phyloP scores from a whole-genome alignment of 352 stramenopile species.

The Globisporangium heterothallicum region DNA sequence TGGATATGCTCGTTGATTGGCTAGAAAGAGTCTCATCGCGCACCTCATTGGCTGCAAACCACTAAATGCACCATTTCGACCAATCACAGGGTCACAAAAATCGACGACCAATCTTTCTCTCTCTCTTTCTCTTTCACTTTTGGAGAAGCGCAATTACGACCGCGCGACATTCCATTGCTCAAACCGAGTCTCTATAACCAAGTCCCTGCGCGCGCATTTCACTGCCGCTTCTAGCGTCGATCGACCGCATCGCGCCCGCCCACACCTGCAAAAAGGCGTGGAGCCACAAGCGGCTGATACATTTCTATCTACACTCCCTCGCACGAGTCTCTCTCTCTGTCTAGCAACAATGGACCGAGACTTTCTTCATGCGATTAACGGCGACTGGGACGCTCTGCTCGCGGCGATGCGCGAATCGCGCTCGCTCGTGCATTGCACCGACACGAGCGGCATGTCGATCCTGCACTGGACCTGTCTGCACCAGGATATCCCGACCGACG shows the following conservation, averaged over 20 bases:
- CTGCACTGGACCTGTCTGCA: slow-evolving; percentile 80
- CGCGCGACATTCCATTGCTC: background rate
- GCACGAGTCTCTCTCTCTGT: background rate
- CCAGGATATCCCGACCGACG: slow-evolving; percentile 62
- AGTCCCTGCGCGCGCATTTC: background rate
- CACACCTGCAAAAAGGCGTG: background rate
- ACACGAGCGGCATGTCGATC: slow-evolving; percentile 70
- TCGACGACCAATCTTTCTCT: too few species aligned
- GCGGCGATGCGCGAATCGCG: slow-evolving; percentile 56
- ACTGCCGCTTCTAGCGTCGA: background rate
- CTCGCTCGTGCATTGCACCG: slow-evolving; percentile 48
- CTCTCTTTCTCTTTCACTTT: background rate
- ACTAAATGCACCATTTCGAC: too few species aligned
- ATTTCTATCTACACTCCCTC: background rate
- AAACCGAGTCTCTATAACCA: background rate
- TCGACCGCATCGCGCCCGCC: background rate
- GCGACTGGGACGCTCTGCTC: slow-evolving; percentile 72
- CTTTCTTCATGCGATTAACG: slow-evolving; percentile 76
- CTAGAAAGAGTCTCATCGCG: too few species aligned
- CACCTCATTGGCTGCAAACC: too few species aligned
- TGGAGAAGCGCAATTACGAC: background rate
- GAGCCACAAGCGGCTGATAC: background rate
- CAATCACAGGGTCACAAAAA: too few species aligned
- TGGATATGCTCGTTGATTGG: background rate
- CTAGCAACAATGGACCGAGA: slow-evolving; percentile 47